Evolutionary conservation across 805 yeast species (phyloP), one percentile per base, ranked within the genome.

Genomic region (Wickerhamomyces xylosicus): DNA sequence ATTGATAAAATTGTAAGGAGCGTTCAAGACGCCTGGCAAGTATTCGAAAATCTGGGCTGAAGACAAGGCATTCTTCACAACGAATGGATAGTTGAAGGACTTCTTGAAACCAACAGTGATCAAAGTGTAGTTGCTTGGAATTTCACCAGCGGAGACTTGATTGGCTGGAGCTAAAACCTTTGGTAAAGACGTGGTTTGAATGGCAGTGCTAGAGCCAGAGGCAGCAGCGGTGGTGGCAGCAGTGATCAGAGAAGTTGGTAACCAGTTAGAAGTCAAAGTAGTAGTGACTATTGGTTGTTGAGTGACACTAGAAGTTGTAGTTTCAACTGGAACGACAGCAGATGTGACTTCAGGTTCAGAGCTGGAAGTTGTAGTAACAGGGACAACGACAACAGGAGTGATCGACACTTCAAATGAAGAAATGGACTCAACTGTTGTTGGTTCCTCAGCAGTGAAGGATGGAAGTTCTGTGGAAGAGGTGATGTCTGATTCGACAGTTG

Each of bases 31-130:
- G 29, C 59, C 59, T n/a, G 97, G 97, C 52, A 92, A 69, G 58
- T 79, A 87, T 52, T 82, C 76, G 62, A 85, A 82, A 36, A 85
- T 80, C 61, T 85, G 95, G 3, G 95, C 92, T 13, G 89, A 82
- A 2, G 92, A 70, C 37, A 80, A 61, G 1, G 90, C 71, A 56
- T 79, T 74, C 41, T 69, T 61, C 33, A 81, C 94, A 42, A 85
- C 85, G 56, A 83, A 85, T 36, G 85, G 85, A 61, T 89, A 90
- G 59, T 86, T 87, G 60, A 87, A 73, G 3, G 79, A 74, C 41
- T 76, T 61, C 50, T 78, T 77, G 67, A 90, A 90, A 4, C 95
- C 95, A 54, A 87, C 63, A 36, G 82, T 77, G 38, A 87, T 74
- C 40, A 77, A 58, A 37, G 69, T 64, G 52, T 74, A 72, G 41